Percentiles rank a stretch among this genome's conserved stretches.
These are phyloP conservation scores for Grifola frondosa DNA, from an alignment of 1,284 basidiomycete genomes.

Conservation along the genomic window DNA sequence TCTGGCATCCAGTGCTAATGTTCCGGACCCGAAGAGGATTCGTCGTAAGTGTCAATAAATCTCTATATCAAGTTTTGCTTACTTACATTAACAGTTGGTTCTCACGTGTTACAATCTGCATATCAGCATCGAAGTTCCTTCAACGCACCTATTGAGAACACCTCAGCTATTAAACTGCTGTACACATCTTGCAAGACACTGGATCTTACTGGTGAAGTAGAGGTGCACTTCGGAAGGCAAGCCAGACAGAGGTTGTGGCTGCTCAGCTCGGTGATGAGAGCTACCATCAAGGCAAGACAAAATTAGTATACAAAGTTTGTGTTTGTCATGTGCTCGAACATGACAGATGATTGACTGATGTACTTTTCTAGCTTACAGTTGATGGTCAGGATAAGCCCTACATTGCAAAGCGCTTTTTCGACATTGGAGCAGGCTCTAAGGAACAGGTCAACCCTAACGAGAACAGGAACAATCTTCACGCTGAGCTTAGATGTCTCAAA, in stretches of 20 bases:
- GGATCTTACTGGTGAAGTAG: not conserved
- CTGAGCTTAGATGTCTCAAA: conserved; percentile 1
- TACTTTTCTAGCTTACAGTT: no score
- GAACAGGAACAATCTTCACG: not conserved
- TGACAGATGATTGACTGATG: no score
- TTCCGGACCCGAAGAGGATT: no score
- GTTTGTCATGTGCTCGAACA: no score
- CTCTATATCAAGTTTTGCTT: no score
- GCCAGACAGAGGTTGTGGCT: not conserved
- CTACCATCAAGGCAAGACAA: not conserved
- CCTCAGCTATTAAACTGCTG: not conserved
- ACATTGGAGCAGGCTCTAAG: not conserved
- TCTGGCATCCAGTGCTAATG: no score
- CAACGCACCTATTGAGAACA: not conserved
- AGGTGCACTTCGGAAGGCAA: not conserved
- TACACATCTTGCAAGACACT: not conserved
- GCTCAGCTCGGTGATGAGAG: not conserved
- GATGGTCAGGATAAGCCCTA: no score
- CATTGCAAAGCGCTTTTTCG: conserved; percentile 3
- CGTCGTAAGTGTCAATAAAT: no score
- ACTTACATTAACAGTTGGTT: no score
- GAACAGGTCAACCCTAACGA: not conserved
- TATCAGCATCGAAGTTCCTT: not conserved
- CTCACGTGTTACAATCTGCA: not conserved
- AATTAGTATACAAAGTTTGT: not conserved